Base-by-base conservation (phyloP, 371 early-diverging fungal species). In the Actinomucor elegans region DNA sequence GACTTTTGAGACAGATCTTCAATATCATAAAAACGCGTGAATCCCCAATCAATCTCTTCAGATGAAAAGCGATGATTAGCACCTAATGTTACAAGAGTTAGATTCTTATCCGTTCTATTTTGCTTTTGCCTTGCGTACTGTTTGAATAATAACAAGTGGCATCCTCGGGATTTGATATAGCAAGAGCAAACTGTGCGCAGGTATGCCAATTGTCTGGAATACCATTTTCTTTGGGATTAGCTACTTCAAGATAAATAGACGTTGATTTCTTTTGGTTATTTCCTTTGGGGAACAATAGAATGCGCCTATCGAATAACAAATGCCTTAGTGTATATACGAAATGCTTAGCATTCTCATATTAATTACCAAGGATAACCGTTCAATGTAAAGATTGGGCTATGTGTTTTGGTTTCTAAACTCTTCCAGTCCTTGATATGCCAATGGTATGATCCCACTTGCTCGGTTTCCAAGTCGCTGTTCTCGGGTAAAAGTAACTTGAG, bases 1-100 rank as follows among this genome's bases (percentile, higher is more conserved):
- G 60, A 64, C 4, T 29, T 3, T 36, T 46, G 46, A 8, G 31
- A 38, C 36, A 93, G 50, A 24, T 76, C 69, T 21, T 79, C 75
- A 14, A 83, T 34, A 18, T 90, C 88, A 27, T 82, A 63, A 52
- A 93, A 88, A 46, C 81, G 83, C 37, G 91, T 93, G 67, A 97
- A 98, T 0, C 97, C 97, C 97, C 97, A 97, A 71, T 98, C 98
- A 1, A 90, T 69, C 62, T 94, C 94, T 4, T 84, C 86, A 2
- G 83, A 72, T 23, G 77, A 81, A 66, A 92, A 98, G 47, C 98
- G 83, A 69, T 96, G 96, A n/a, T n/a, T n/a, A n/a, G n/a, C n/a
- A n/a, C n/a, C n/a, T n/a, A n/a, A n/a, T n/a, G n/a, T n/a, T n/a
- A n/a, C n/a, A n/a, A n/a, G n/a, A n/a, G n/a, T n/a, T n/a, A n/a